Conservation (phyloP, 148 eudicot species). For the Cornus controversa region DNA sequence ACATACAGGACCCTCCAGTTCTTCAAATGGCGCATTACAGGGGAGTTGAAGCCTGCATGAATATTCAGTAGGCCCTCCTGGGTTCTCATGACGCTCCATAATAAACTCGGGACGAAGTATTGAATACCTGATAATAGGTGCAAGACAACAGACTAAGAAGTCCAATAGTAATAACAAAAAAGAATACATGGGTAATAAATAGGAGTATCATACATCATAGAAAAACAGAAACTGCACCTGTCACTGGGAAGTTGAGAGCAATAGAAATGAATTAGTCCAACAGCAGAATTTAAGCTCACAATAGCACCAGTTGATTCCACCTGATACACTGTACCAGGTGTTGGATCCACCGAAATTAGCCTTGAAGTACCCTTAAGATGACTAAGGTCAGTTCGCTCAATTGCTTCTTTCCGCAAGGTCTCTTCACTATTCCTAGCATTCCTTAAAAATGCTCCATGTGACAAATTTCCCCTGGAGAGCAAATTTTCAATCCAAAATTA, state of each 20-base stretch:
- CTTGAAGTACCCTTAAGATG: constrained; percentile 72
- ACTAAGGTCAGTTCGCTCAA: constrained; percentile 94
- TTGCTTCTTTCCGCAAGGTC: constrained; percentile 91
- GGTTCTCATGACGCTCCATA: constrained; percentile 89
- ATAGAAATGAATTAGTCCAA: constrained; percentile 89
- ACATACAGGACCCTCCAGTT: constrained; percentile 90
- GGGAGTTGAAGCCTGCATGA: constrained; percentile 98
- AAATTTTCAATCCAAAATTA: constrained; percentile 1
- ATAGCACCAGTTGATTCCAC: constrained; percentile 97
- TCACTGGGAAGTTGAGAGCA: constrained; percentile 98
- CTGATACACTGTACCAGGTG: constrained; percentile 70
- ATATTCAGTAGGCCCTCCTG: constrained; percentile 70
- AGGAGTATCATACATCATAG: background rate
- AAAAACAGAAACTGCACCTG: constrained; percentile 44
- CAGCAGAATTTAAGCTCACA: constrained; percentile 98
- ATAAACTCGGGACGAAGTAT: constrained; percentile 96
- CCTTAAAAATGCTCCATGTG: constrained; percentile 83
- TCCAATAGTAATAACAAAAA: background rate
- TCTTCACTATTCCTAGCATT: constrained; percentile 98
- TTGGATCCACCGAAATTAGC: constrained; percentile 52
- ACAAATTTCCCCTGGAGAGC: constrained; percentile 70
- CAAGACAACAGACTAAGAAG: background rate
- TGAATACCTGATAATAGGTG: constrained; percentile 61
- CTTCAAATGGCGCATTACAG: constrained; percentile 96
- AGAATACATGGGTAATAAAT: background rate